Evolutionary conservation across 345 rosid genomes (phyloP), one percentile per base, ranked within the genome.

Genomic region (Ceriops zippeliana): DNA sequence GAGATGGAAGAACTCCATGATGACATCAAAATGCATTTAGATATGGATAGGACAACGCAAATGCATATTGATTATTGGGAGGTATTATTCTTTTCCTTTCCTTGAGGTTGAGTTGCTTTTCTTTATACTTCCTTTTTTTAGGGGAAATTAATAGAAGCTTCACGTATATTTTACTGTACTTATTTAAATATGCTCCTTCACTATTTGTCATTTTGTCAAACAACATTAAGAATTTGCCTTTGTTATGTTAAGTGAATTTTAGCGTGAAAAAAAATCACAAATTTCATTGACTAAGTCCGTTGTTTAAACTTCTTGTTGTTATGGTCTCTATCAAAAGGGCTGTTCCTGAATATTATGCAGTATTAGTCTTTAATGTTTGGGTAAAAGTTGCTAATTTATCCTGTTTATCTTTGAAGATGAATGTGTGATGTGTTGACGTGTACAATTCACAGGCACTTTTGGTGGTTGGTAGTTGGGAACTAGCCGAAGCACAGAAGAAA

Each of bases 1-100:
- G 98, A 91, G 75, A 88, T 88, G 91, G 97, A 91, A 81, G 98
- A 93, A 72, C 95, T 93, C 69, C 93, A 79, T 24, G 97, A 86
- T 75, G 98, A 93, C 81, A 91, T 93, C 70, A 93, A 91, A 81
- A 86, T 93, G 98, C 90, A 93, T 82, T 76, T 93, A 52, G 98
- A 91, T 77, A 79, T 86, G 90, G 98, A 93, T 68, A 82, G 91
- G 58, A 83, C 80, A 75, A 89, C 96, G 53, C 85, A 86, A 58
- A 89, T 83, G 5, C 97, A 82, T 30, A 66, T 83, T 63, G 91
- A 84, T 63, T 93, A 86, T 68, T 93, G 98, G 97, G 95, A 91
- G 95, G 98, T 93, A 87, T 64, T 69, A 47, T 54, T 38, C 20
- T 27, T 68, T 71, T 31, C 58, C 54, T 66, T 42, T 15, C 1